Base-by-base conservation (phyloP, 495 filamentous ascomycete genomes). In the Xylaria telfairii region DNA sequence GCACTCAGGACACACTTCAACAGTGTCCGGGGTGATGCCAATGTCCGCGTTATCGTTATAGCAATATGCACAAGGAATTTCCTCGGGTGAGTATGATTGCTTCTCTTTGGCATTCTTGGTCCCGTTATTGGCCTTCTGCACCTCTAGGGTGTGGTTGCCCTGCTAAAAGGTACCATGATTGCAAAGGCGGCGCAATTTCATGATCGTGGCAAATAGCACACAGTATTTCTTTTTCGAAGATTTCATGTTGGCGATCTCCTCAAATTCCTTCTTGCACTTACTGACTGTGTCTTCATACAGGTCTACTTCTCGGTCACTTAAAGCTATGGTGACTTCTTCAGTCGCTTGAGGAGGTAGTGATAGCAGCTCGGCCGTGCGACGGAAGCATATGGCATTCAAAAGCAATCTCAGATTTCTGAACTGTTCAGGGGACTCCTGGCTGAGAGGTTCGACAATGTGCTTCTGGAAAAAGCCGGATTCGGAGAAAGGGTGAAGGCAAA, bases 101-200 rank as follows among this genome's bases (percentile, higher is more conserved):
- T 12, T 47, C 47, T 47, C 30, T 0, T 64, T 60, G 1, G 4
- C 21, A 10, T 13, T 13, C n/a, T 28, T 37, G 19, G 39, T 64
- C 61, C 6, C 39, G 5, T 8, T 30, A 26, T 19, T 39, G 4
- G 32, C 0, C 21, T 39, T 39, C 56, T 4, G 32, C 39, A 51
- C 10, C 21, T 51, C 47, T 7, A 24, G 19, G 10, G 6, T 21
- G 10, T 19, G 19, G n/a, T 10, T 51, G 4, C 10, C 19, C 19
- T 24, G 21, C 5, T 39, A 75, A 49, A 77, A 80, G 15, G 82
- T 82, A 8, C 81, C 82, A 68, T 83, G 80, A 65, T 83, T 84
- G 66, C 83, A 85, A 19, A 85, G 73, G 17, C 75, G 72, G 17
- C 83, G 78, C 3, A 85, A 15, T 46, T 49, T 44, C 61, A 64